phyloP scores from a whole-genome alignment of 2,329 filamentous ascomycete genomes.

The Hymenoscyphus infarciens region DNA sequence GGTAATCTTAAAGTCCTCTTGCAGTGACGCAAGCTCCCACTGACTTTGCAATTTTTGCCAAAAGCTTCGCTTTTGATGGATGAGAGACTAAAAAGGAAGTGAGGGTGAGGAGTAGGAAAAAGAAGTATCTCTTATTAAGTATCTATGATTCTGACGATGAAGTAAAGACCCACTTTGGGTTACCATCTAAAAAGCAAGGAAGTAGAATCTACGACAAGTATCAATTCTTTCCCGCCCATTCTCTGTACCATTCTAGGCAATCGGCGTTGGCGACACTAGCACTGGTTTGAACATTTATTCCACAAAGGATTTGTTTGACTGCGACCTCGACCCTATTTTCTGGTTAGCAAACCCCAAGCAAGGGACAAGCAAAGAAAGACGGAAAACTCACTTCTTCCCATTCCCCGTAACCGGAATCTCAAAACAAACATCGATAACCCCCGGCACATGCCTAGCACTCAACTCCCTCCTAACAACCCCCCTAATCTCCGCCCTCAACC shows the following conservation, averaged over 20 bases:
- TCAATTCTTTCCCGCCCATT: conserved; percentile 58
- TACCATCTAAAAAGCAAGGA: no score
- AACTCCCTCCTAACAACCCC: conserved; percentile 69
- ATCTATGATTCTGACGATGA: no score
- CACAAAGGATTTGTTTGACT: conserved; percentile 93
- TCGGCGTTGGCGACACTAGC: conserved; percentile 91
- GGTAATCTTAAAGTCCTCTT: neutral
- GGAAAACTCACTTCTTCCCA: conserved; percentile 78
- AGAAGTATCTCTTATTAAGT: no score
- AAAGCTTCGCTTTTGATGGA: no score
- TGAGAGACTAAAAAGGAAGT: no score
- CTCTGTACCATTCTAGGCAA: conserved; percentile 82
- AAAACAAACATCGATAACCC: conserved; percentile 72
- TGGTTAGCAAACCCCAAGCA: no score
- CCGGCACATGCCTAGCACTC: conserved; percentile 85
- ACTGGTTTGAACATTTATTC: conserved; percentile 79
- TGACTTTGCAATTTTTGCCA: no score
- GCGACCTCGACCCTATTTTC: conserved; percentile 75
- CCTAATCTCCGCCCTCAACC: conserved; percentile 62
- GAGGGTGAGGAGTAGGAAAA: no score
- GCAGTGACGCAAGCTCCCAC: neutral
- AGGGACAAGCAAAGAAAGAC: no score
- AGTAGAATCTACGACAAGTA: neutral
- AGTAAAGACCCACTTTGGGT: no score
- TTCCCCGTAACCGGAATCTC: conserved; percentile 88